A percentile compares a stretch with the other conserved stretches of the same genome.
phyloP scores from a whole-genome alignment of 176 grass and related monocot species.

The Alloteropsis semialata region DNA sequence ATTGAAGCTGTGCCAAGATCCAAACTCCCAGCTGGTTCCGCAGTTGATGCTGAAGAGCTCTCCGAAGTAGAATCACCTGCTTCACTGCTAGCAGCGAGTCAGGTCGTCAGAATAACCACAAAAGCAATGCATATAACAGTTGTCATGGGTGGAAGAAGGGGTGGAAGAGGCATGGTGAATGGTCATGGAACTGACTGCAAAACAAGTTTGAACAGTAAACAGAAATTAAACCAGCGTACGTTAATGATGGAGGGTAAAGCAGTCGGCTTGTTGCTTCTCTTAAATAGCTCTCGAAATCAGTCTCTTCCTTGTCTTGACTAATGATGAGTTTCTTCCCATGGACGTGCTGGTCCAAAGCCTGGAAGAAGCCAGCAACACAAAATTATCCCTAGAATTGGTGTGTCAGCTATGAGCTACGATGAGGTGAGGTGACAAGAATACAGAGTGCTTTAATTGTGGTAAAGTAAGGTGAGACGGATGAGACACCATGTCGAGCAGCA shows the following conservation, averaged over 20 bases:
- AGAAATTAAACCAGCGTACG: slow-evolving; percentile 28
- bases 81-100: slow-evolving; percentile 17
- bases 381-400: too few species aligned
- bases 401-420: too few species aligned
- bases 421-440: too few species aligned
- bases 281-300: slow-evolving; percentile 51
- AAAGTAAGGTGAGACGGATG: too few species aligned
- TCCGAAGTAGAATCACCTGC: not conserved
- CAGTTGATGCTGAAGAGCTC: not conserved
- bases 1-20: not conserved
- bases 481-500: slow-evolving; percentile 31
- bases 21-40: not conserved
- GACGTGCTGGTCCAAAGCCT: slow-evolving; percentile 43
- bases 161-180: not conserved
- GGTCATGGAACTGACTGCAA: not conserved
- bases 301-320: slow-evolving; percentile 27
- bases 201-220: not conserved
- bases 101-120: not conserved
- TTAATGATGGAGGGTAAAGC: slow-evolving; percentile 36
- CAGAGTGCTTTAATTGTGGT: too few species aligned
- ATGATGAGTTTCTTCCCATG: not conserved
- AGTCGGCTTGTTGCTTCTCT: slow-evolving; percentile 33
- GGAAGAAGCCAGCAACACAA: not conserved
- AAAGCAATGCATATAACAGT: not conserved
- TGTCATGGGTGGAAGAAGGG: not conserved